Evolutionary conservation across 306 rosid genomes (phyloP), one percentile per base, ranked within the genome.

Genomic region (Rubus idaeus): DNA sequence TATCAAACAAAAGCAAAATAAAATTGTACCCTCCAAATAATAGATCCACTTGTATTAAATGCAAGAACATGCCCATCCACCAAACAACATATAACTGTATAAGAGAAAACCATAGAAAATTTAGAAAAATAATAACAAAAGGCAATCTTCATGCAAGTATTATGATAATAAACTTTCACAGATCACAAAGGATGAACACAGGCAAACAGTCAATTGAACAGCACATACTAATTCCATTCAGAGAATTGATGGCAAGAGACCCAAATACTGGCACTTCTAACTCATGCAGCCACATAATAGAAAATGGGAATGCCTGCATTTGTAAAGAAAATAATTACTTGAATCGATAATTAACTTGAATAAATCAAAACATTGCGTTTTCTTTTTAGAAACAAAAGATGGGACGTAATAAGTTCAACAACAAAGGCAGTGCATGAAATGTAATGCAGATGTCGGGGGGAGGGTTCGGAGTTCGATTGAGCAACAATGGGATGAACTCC

Each of bases 31-130:
- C 83, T 90, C 98, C 98, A 94, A 73, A 88, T 47, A 78, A 85
- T 64, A 79, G 96, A 90, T 71, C 98, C 98, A 68, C 82, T 79
- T 72, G 91, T 77, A 78, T 81, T 87, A 80, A 94, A 75, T 60
- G 96, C 88, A 67, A 90, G 70, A 68, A 94, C 93, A 71, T 86
- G 91, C 35, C 98, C 98, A 81, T 91, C 93, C 64, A 94, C 98
- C 88, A 88, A 83, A 83, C 96, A 90, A 80, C 96, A 94, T 81
- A 91, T 87, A 81, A 94, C 97, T 94, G 83, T 76, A 57, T 7
- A 57, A 81, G 75, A 44, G 41, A 47, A 42, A 75, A 73, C 58
- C 41, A n/a, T n/a, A n/a, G 50, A 77, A 58, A 57, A 57, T 64
- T n/a, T 2, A 64, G 53, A 18, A 30, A 2, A 16, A 26, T 61